A percentile compares a stretch with the other conserved stretches of the same genome.
Conservation (phyloP, 495 filamentous ascomycete genomes). For the Parmelia sp. region DNA sequence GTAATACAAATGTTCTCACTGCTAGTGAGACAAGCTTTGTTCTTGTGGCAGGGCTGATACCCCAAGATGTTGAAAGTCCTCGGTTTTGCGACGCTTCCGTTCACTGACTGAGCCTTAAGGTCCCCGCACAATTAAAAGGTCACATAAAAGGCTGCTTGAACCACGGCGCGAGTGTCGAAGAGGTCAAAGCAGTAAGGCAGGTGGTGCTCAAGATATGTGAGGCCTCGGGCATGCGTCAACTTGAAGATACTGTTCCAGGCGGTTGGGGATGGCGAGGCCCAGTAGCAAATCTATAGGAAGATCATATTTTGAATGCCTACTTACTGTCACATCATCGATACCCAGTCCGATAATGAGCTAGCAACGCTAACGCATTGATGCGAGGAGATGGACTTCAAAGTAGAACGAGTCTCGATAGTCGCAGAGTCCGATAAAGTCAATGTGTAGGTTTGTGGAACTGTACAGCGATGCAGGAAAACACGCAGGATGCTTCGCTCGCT, state of each 20-base stretch:
- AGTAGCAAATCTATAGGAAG: constrained; percentile 23
- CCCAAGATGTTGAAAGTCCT: constrained; percentile 41
- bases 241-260: constrained; percentile 28
- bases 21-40: constrained; percentile 47
- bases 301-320: constrained; percentile 26
- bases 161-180: constrained; percentile 45
- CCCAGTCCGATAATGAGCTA: not conserved
- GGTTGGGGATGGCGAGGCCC: constrained; percentile 39
- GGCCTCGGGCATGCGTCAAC: constrained; percentile 41
- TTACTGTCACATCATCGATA: constrained; percentile 25
- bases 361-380: not conserved
- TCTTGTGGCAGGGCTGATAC: constrained; percentile 50
- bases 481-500: not conserved
- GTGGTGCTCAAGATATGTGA: constrained; percentile 44
- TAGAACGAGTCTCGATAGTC: not conserved
- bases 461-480: not conserved
- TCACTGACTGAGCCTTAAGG: constrained; percentile 26
- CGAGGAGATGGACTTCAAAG: not conserved
- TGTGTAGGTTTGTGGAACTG: not conserved
- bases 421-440: not conserved
- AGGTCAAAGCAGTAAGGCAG: constrained; percentile 47
- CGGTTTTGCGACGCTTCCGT: constrained; percentile 1
- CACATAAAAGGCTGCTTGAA: constrained; percentile 50
- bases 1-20: constrained; percentile 42
- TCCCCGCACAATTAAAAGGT: constrained; percentile 52